A percentile compares a stretch with the other conserved stretches of the same genome.
Conservation (phyloP, 352 stramenopile genomes). For the Globisporangium takayamanum region DNA sequence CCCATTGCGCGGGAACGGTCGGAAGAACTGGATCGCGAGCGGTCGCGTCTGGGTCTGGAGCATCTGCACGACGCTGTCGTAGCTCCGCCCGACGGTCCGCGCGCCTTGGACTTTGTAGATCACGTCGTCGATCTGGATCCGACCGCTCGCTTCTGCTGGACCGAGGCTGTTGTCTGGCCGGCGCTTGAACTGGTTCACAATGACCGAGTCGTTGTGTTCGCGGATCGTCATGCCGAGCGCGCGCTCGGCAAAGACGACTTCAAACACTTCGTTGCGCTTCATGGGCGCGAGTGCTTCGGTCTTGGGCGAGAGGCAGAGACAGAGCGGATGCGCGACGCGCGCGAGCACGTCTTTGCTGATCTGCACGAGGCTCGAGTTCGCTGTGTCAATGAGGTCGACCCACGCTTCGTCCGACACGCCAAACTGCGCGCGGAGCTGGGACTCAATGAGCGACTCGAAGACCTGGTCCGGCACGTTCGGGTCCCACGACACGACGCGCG, state of each 20-base stretch:
- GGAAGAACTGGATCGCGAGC: constrained; percentile 79
- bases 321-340: constrained; percentile 49
- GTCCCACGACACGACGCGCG: constrained; percentile 72
- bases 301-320: constrained; percentile 76
- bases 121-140: constrained; percentile 65
- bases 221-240: constrained; percentile 81
- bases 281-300: constrained; percentile 76
- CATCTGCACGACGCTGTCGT: constrained; percentile 83
- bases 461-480: constrained; percentile 72
- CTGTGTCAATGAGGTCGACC: constrained; percentile 81
- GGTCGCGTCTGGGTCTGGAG: constrained; percentile 72
- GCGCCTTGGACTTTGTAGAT: constrained; percentile 85
- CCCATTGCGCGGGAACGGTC: constrained; percentile 64
- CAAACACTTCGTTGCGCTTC: constrained; percentile 75
- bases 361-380: constrained; percentile 75
- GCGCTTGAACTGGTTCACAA: constrained; percentile 82
- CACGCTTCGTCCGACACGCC: constrained; percentile 80
- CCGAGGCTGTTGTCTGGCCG: constrained; percentile 37
- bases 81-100: constrained; percentile 66
- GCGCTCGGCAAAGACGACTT: constrained; percentile 64
- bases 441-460: constrained; percentile 75
- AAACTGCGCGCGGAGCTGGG: constrained; percentile 67
- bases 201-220: constrained; percentile 77
- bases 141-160: constrained; percentile 48
- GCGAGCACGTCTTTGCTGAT: constrained; percentile 74